phyloP scores from a whole-genome alignment of 805 yeast genomes.

The Grigorovia yakushimaensis region DNA sequence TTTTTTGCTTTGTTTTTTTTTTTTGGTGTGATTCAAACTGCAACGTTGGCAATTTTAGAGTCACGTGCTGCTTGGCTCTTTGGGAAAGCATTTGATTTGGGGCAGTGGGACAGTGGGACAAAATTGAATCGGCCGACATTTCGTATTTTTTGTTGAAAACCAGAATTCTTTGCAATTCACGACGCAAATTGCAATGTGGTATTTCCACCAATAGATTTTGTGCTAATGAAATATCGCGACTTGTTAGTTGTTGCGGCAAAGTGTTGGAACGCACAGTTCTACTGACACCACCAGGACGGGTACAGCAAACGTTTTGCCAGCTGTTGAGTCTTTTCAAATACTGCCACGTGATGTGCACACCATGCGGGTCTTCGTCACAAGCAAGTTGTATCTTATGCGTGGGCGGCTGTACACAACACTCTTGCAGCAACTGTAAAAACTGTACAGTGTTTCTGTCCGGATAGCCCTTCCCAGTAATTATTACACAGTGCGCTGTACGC shows the following conservation, averaged over 20 bases:
- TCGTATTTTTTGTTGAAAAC: not conserved
- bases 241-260: not conserved
- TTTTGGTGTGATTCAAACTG: too few relatives aligned
- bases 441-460: slow-evolving; percentile 46
- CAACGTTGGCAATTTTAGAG: too few relatives aligned
- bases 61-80: too few relatives aligned
- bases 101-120: too few relatives aligned
- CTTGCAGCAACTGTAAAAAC: not conserved
- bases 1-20: too few relatives aligned
- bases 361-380: slow-evolving; percentile 57
- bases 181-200: not conserved
- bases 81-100: too few relatives aligned
- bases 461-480: slow-evolving; percentile 61
- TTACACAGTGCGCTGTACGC: slow-evolving; percentile 16
- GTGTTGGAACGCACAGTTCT: not conserved
- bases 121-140: not conserved
- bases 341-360: slow-evolving; percentile 44
- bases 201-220: not conserved
- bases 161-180: not conserved
- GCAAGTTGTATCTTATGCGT: slow-evolving; percentile 8
- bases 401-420: too few relatives aligned
- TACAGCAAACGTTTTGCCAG: too few relatives aligned
- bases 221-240: not conserved
- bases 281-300: too few relatives aligned
- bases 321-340: slow-evolving; percentile 22